Percentiles rank a stretch among this genome's conserved stretches.
These are phyloP conservation scores for Musa balbisiana DNA, from an alignment of 202 grass and related monocot genomes.

Conservation along the genomic window DNA sequence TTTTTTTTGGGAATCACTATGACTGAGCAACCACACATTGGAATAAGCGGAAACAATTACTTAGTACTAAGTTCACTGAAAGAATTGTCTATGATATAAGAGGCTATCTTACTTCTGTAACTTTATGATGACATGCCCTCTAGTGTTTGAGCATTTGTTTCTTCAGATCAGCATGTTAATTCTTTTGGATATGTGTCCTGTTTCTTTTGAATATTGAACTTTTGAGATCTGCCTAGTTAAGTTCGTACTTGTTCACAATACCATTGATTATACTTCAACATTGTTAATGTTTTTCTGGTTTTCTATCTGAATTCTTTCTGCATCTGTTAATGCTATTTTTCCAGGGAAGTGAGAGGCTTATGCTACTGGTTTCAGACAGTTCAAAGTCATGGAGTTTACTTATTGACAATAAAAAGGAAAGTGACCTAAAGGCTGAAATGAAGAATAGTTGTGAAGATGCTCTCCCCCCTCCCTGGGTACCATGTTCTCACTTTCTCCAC, in stretches of 20 bases:
- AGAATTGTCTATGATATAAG: neutral
- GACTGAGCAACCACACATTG: too few species aligned
- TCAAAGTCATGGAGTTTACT: slow-evolving; percentile 35
- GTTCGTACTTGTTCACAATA: too few species aligned
- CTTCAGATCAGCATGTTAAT: neutral
- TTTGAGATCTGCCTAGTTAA: too few species aligned
- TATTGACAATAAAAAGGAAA: slow-evolving; percentile 31
- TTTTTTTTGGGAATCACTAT: neutral
- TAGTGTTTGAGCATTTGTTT: too few species aligned
- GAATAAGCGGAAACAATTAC: too few species aligned
- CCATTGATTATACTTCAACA: neutral
- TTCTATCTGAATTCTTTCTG: neutral
- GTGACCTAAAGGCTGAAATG: slow-evolving; percentile 15
- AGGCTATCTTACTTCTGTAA: neutral
- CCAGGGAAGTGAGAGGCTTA: slow-evolving; percentile 87
- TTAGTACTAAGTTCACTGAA: neutral
- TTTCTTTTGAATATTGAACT: neutral
- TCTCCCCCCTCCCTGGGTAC: slow-evolving; percentile 52
- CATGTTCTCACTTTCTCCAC: slow-evolving; percentile 3
- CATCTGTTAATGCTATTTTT: slow-evolving; percentile 32
- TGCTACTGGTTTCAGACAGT: slow-evolving; percentile 65
- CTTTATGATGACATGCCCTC: neutral
- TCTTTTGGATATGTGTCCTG: neutral
- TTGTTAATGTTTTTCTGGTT: neutral
- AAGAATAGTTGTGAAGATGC: slow-evolving; percentile 18